A percentile compares a stretch with the other conserved stretches of the same genome.
Conservation (phyloP, 805 yeast species). For the Starmerella sp. region DNA sequence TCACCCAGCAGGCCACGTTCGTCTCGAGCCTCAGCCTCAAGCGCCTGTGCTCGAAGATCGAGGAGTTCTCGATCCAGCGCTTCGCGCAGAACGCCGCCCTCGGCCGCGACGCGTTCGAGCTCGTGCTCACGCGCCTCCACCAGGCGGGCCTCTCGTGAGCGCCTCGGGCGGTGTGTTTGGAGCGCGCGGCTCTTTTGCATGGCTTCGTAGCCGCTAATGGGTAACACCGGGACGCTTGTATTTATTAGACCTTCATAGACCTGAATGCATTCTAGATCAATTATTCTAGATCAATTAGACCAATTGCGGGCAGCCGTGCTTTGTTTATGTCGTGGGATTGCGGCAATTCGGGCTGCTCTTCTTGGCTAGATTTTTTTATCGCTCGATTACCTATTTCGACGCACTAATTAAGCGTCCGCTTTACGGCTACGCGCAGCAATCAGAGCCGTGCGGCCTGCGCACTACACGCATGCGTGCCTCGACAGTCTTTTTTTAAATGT, state of each 20-base stretch:
- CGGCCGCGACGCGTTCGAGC: conserved; percentile 78
- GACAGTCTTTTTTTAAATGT: no score
- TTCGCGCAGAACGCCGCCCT: conserved; percentile 76
- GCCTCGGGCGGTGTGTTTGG: no score
- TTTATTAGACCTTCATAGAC: neutral
- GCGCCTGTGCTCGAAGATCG: conserved; percentile 67
- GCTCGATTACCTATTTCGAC: no score
- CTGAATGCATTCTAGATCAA: neutral
- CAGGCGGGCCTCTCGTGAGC: neutral
- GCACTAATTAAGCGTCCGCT: no score
- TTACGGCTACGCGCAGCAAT: no score
- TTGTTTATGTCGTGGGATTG: no score
- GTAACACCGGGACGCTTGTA: neutral
- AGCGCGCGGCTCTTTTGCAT: neutral
- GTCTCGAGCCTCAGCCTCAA: conserved; percentile 69
- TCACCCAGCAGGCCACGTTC: conserved; percentile 76
- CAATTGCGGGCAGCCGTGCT: neutral
- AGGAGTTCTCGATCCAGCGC: conserved; percentile 84
- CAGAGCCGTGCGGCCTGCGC: no score
- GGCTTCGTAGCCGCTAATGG: no score
- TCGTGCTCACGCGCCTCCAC: conserved; percentile 39
- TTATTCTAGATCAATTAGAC: neutral
- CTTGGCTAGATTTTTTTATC: no score
- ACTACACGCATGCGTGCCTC: no score
- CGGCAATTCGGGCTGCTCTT: no score